Percentiles rank a stretch among this genome's conserved stretches.
Evolutionary conservation across 2,329 filamentous ascomycete species (phyloP).

Genomic region (Aureobasidium sp.): DNA sequence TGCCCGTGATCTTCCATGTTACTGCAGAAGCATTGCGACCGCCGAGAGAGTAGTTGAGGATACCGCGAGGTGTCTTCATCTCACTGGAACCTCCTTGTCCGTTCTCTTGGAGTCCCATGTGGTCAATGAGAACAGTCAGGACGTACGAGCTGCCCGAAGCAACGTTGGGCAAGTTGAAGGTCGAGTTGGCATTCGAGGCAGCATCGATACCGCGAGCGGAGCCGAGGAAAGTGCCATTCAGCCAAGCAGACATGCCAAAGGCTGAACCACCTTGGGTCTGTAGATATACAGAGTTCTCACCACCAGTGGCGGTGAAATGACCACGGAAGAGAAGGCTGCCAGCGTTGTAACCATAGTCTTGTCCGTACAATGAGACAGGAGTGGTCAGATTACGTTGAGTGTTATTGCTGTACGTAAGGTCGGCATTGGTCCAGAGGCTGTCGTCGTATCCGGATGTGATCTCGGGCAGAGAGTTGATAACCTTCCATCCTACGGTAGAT

Average conservation of each 20-base stretch:
- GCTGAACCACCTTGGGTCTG: conserved; percentile 57
- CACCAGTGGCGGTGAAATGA: conserved; percentile 55
- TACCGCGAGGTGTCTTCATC: conserved; percentile 50
- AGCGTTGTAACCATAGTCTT: conserved; percentile 66
- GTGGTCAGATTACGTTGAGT: conserved; percentile 49
- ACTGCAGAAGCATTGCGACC: conserved; percentile 37
- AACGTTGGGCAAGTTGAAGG: conserved; percentile 49
- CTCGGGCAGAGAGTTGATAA: conserved; percentile 64
- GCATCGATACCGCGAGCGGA: conserved; percentile 46
- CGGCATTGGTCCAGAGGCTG: conserved; percentile 54
- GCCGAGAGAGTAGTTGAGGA: conserved; percentile 51
- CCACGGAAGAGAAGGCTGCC: conserved; percentile 64
- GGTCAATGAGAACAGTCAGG: conserved; percentile 63
- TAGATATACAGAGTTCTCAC: conserved; percentile 49
- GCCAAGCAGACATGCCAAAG: conserved; percentile 59
- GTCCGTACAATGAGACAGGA: conserved; percentile 54
- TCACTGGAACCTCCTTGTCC: conserved; percentile 40
- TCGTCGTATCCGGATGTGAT: conserved; percentile 58
- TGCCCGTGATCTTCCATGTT: conserved; percentile 58
- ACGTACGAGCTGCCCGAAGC: conserved; percentile 46
- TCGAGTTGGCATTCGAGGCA: conserved; percentile 42
- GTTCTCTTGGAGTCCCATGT: conserved; percentile 63
- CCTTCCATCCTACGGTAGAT: conserved; percentile 50
- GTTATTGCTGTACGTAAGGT: conserved; percentile 53
- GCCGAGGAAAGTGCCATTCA: conserved; percentile 55